Base-by-base conservation (phyloP, 2,329 filamentous ascomycete genomes). In the Berkeleyomyces rouxiae region DNA sequence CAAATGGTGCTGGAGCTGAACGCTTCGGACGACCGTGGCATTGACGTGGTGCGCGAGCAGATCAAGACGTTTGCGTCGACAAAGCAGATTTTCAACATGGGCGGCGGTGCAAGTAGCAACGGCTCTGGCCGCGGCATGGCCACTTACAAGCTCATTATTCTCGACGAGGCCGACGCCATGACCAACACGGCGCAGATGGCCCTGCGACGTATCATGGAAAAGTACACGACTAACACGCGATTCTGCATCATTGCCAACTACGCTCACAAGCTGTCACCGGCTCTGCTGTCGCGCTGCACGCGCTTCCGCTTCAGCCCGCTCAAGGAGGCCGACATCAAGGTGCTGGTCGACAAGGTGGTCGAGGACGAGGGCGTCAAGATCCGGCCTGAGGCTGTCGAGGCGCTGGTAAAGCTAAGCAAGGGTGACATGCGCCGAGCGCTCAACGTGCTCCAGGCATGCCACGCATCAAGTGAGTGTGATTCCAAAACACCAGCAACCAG, bases 201-300 rank as follows among this genome's bases (percentile, higher is more conserved):
- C 0, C 78, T 99, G 62, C 83, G 93, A 66, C 80, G 93, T 58
- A 97, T 99, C 71, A 99, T 99, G 93, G 93, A 99, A 72, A 96
- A 96, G 76, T 99, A 99, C 76, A 99, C 93, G 0, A 88, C 88
- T 65, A 99, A 99, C 76, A 96, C 93, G 2, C 81, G 93, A 61
- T 99, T 99, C 76, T 97, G 92, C 76, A 90, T 99, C 71, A 97
- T 99, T 68, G 93, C 93, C 68, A 99, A 99, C 75, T 99, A 99
- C 74, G 93, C 93, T 39, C 93, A 99, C 77, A 99, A 99, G 74
- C 83, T 99, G 46, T 95, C 90, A 10, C 92, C 93, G 0, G 93
- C 93, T 0, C 78, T 99, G 51, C 78, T 99, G 61, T 97, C 92
- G 58, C 80, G 93, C 69, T 99, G 93, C 75, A 99, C 93, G 7